Base-by-base conservation (phyloP, 768 basidiomycete genomes). In the Rhizopogon vinicolor region DNA sequence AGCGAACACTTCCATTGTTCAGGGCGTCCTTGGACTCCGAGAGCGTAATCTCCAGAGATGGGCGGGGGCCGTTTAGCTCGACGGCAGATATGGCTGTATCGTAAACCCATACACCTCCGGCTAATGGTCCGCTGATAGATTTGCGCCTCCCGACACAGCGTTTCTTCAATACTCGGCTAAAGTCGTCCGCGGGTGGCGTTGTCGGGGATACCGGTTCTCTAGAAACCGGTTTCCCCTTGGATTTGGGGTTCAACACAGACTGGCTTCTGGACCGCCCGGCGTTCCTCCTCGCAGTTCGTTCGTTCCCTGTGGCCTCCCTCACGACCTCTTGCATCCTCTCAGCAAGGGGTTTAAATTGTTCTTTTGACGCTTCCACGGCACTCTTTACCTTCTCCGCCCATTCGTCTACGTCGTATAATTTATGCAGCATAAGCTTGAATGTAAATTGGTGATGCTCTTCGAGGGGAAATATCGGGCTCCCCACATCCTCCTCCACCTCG, bases 391-490 rank as follows among this genome's bases (percentile, higher is more conserved):
- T 82, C 59, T 73, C 71, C 1, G 70, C 74, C 82, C 84, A 87
- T 52, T 85, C 83, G 19, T 81, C 80, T 52, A 79, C 46, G 22
- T 78, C 74, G 66, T 87, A 87, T 10, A 86, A 72, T 64, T 83
- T 81, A 71, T 87, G 82, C 54, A 86, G 65, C 83, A 85, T 86
- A 62, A 82, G 73, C 61, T 79, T 81, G 74, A 86, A 87, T 35
- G 81, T 85, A 69, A 87, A 87, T 16, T 75, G 74, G 60, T 79
- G 82, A 50, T 71, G 68, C 58, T 61, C 57, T 0, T 37, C 60
- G 5, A 78, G 63, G 5, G 78, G 79, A 55, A 84, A 83, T 39
- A 71, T 70, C 2, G 69, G 71, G 1, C 62, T 73, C 44, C 70
- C 68, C 12, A 53, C 41, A 1, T 66, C 65, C 44, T 62, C 62